phyloP scores from a whole-genome alignment of 805 yeast genomes.

The Barnettozyma botsteinii region DNA sequence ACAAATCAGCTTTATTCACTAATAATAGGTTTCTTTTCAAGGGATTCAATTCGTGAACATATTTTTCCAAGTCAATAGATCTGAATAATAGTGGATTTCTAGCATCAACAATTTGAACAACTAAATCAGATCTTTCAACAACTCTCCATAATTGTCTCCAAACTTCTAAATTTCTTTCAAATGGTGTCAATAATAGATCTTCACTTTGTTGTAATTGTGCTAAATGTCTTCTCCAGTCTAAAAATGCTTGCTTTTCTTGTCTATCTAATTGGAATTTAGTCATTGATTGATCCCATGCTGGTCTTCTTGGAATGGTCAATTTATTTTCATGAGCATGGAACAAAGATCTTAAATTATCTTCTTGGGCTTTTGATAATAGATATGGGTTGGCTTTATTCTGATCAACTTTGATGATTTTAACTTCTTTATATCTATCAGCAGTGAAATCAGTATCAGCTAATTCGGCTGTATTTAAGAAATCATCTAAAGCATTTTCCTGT shows the following conservation, averaged over 20 bases:
- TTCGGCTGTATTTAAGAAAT: slow-evolving; percentile 91
- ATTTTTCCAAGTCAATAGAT: slow-evolving; percentile 78
- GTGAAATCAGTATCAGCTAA: slow-evolving; percentile 94
- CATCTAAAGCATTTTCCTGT: slow-evolving; percentile 90
- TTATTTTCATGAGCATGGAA: slow-evolving; percentile 64
- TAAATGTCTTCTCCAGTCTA: slow-evolving; percentile 89
- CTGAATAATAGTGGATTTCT: slow-evolving; percentile 88
- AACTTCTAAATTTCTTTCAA: slow-evolving; percentile 94
- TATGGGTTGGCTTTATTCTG: slow-evolving; percentile 44
- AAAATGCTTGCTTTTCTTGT: slow-evolving; percentile 82
- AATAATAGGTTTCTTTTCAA: slow-evolving; percentile 73
- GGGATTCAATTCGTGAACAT: slow-evolving; percentile 73
- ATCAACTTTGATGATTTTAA: slow-evolving; percentile 77
- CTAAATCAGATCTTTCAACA: slow-evolving; percentile 86
- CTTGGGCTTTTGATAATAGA: slow-evolving; percentile 62
- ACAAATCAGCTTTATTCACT: slow-evolving; percentile 90
- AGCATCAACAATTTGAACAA: slow-evolving; percentile 97
- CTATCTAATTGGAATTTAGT: slow-evolving; percentile 75
- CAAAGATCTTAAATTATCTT: slow-evolving; percentile 48
- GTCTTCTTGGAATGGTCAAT: slow-evolving; percentile 90
- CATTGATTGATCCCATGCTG: slow-evolving; percentile 71
- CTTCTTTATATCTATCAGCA: slow-evolving; percentile 79
- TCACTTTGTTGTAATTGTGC: slow-evolving; percentile 81
- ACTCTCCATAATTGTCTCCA: slow-evolving; percentile 99
- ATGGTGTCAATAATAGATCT: slow-evolving; percentile 87